Percentiles rank a stretch among this genome's conserved stretches.
Conservation (phyloP, 306 rosid species). For the Malus sieversii region DNA sequence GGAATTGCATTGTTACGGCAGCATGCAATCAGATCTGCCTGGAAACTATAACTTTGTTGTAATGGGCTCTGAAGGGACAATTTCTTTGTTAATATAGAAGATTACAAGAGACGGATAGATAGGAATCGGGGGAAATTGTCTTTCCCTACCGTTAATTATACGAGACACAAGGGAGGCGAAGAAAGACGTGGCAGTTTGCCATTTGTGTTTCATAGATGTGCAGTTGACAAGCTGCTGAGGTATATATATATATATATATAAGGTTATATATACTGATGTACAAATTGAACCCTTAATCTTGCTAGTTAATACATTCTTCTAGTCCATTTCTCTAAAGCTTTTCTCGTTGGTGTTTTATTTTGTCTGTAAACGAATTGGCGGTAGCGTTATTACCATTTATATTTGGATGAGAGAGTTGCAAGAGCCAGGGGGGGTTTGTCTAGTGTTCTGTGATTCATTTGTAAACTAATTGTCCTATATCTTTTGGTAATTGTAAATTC, state of each 20-base stretch:
- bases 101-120: slow-evolving; percentile 28
- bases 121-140: slow-evolving; percentile 11
- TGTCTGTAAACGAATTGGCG: not conserved
- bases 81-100: slow-evolving; percentile 32
- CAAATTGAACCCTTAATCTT: slow-evolving; percentile 38
- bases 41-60: slow-evolving; percentile 14
- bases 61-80: slow-evolving; percentile 23
- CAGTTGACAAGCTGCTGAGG: slow-evolving; percentile 51
- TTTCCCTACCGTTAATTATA: slow-evolving; percentile 23
- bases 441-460: not conserved
- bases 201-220: slow-evolving; percentile 52
- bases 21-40: slow-evolving; percentile 11
- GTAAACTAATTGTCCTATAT: too few relatives aligned
- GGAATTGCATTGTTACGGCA: slow-evolving; percentile 13
- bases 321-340: not conserved
- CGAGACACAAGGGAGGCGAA: slow-evolving; percentile 30
- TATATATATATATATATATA: slow-evolving; percentile 21
- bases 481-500: not conserved
- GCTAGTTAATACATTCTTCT: slow-evolving; percentile 25
- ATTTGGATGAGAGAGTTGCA: not conserved
- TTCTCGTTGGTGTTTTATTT: not conserved
- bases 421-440: not conserved
- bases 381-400: not conserved
- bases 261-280: slow-evolving; percentile 36
- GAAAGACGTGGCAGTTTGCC: slow-evolving; percentile 32